Base-by-base conservation (phyloP, 2,329 filamentous ascomycete genomes). In the Ploettnerulaceae sp. region DNA sequence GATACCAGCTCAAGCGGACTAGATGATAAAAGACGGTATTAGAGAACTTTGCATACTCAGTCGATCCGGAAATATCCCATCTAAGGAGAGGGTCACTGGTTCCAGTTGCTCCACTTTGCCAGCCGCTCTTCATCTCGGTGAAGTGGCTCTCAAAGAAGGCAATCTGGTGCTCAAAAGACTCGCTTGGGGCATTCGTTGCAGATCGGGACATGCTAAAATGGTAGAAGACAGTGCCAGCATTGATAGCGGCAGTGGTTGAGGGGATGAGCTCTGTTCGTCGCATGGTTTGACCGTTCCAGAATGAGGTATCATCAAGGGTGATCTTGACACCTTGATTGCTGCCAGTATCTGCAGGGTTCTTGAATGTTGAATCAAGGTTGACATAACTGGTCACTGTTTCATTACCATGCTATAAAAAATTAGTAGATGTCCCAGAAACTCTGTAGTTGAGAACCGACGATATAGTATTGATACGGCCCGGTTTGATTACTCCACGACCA, bases 381-480 rank as follows among this genome's bases (percentile, higher is more conserved):
- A 67, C 68, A 37, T 68, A n/a, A n/a, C n/a, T n/a, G n/a, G n/a
- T n/a, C n/a, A n/a, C 60, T 62, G 28, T 12, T 7, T 49, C 26
- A 48, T 46, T 17, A 24, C 35, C 15, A 5, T 40, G 5, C 8
- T 15, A 9, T 11, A 29, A 17, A 20, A 14, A 34, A 38, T 6
- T 9, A 15, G 8, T n/a, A 40, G 17, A 7, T 24, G 8, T 25
- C n/a, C n/a, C n/a, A n/a, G n/a, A n/a, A n/a, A n/a, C n/a, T n/a
- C n/a, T n/a, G n/a, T 20, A 6, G 25, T 15, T 39, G 7, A 25
- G 14, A 9, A 47, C 56, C 38, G 25, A 62, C 59, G 61, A 86
- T 86, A 68, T 87, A 87, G 71, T 84, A 87, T 65, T 87, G 83
- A 67, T 84, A 88, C 1, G 79, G 75, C 1, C 80, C 79, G 57